Conservation (phyloP, 139 green algal genomes). For the Coelastrella sp. region DNA sequence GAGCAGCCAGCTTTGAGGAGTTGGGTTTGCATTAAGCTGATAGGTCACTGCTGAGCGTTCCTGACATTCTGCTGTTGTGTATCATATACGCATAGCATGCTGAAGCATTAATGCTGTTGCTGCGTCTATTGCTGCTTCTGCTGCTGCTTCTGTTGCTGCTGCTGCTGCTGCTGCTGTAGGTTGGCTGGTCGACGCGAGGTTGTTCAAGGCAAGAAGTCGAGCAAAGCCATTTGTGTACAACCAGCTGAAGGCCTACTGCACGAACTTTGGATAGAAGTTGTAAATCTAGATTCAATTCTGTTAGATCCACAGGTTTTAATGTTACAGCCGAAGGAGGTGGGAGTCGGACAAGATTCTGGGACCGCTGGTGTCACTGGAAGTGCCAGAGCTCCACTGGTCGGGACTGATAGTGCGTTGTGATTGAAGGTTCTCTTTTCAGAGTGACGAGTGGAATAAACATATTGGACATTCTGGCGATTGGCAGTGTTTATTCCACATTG, state of each 20-base stretch:
- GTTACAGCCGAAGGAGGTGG: background rate
- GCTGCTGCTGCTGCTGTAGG: conserved; percentile 42
- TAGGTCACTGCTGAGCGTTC: too few relatives aligned
- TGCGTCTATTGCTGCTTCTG: too few relatives aligned
- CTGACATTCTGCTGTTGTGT: too few relatives aligned
- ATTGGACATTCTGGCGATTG: too few relatives aligned
- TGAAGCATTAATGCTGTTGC: too few relatives aligned
- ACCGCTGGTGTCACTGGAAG: background rate
- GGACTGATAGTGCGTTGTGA: background rate
- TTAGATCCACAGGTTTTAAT: conserved; percentile 17
- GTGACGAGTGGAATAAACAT: too few relatives aligned
- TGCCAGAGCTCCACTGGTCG: background rate
- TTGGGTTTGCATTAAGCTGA: too few relatives aligned
- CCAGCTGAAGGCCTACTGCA: background rate
- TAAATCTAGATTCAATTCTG: conserved; percentile 38
- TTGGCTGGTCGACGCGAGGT: background rate
- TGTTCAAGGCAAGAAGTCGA: background rate
- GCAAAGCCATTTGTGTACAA: conserved; percentile 34
- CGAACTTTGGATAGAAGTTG: conserved; percentile 31
- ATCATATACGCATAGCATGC: too few relatives aligned
- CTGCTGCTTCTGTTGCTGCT: background rate
- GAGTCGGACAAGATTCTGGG: background rate
- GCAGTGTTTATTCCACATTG: too few relatives aligned
- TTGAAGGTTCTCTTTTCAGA: too few relatives aligned
- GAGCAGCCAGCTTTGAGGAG: too few relatives aligned